Percentiles rank a stretch among this genome's conserved stretches.
Conservation (phyloP, 192 early-diverging fungal genomes). For the Rhizophlyctis rosea region DNA sequence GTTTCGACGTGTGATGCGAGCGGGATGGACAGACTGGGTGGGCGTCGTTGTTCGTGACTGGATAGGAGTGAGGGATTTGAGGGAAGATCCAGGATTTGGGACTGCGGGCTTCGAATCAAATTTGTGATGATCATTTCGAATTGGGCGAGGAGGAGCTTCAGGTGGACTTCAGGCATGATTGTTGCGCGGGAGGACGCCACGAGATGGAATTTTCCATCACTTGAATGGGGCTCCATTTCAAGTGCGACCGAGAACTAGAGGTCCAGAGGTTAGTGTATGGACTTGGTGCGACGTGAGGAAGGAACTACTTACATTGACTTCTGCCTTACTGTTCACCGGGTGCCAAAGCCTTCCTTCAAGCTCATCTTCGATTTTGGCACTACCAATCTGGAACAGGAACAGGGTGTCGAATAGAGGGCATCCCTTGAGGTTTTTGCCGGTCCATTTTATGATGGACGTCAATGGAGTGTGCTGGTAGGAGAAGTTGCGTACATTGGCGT, state of each 20-base stretch:
- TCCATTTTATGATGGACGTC: background rate
- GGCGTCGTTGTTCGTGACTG: too few relatives aligned
- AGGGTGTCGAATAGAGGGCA: constrained; percentile 14
- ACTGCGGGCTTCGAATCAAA: too few relatives aligned
- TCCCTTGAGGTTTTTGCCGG: background rate
- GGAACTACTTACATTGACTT: constrained; percentile 12
- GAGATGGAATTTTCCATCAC: background rate
- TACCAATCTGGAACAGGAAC: constrained; percentile 12
- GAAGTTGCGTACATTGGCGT: background rate
- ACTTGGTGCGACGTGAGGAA: too few relatives aligned
- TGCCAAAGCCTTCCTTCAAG: constrained; percentile 6
- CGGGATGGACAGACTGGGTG: too few relatives aligned
- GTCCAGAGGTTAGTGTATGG: too few relatives aligned
- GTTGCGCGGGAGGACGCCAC: background rate
- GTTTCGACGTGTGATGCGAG: constrained; percentile 1
- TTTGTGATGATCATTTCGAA: constrained; percentile 7
- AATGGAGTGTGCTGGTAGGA: constrained; percentile 10
- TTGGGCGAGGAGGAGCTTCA: constrained; percentile 12
- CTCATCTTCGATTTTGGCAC: background rate
- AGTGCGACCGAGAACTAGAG: constrained; percentile 11
- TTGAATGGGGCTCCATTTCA: constrained; percentile 8
- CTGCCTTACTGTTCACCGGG: background rate
- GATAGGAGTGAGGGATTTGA: too few relatives aligned
- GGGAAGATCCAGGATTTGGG: too few relatives aligned
- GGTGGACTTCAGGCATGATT: constrained; percentile 10